A percentile compares a stretch with the other conserved stretches of the same genome.
These are phyloP conservation scores for Lipomyces orientalis DNA, from an alignment of 805 yeast genomes.

Conservation along the genomic window DNA sequence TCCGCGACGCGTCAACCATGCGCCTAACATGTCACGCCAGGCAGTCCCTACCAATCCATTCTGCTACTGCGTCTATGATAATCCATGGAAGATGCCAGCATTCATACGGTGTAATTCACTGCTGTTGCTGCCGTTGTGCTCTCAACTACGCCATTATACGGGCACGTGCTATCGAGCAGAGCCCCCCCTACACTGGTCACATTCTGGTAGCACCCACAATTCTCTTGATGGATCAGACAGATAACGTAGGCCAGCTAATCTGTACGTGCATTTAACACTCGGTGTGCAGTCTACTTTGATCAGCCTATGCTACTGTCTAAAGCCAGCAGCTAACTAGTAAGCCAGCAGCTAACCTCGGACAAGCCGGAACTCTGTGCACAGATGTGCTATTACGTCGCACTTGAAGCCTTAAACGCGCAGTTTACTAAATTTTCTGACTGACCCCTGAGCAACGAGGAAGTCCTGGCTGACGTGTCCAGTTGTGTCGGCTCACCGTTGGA, in stretches of 20 bases:
- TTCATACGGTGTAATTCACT: too few species aligned
- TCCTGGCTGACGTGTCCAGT: too few species aligned
- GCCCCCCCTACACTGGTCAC: not conserved
- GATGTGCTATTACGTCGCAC: not conserved
- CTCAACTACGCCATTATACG: too few species aligned
- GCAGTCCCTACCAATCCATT: too few species aligned
- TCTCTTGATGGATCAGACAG: not conserved
- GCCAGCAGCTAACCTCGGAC: not conserved
- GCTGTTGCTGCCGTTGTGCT: too few species aligned
- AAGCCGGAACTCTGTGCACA: not conserved
- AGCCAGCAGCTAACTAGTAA: not conserved
- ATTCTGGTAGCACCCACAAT: not conserved
- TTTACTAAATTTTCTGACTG: too few species aligned
- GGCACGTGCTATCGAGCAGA: not conserved
- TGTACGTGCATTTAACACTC: not conserved
- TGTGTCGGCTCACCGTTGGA: too few species aligned
- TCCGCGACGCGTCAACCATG: not conserved
- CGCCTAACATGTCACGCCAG: too few species aligned
- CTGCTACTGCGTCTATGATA: too few species aligned
- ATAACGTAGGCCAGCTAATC: too few species aligned
- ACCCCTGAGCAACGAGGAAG: too few species aligned
- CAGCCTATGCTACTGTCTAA: not conserved
- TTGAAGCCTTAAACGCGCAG: not conserved
- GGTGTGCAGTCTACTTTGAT: not conserved
- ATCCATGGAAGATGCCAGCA: too few species aligned